Conservation (phyloP, 2,329 filamentous ascomycete genomes). For the Exserohilum rostratum region DNA sequence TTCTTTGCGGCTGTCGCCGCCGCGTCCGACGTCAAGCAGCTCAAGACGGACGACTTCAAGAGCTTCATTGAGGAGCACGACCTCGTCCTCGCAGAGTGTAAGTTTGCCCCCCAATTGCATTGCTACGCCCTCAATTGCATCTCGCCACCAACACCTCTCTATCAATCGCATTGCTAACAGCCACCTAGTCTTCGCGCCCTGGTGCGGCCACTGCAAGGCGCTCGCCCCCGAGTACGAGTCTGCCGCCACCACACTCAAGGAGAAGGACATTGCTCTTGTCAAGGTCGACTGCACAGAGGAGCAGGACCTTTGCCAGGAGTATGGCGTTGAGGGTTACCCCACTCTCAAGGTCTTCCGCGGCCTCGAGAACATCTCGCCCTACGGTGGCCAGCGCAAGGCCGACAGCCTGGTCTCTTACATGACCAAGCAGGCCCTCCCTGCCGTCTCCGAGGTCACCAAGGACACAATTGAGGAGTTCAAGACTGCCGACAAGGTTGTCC, state of each 20-base stretch:
- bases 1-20: constrained; percentile 64
- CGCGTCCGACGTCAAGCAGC: constrained; percentile 79
- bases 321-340: constrained; percentile 95
- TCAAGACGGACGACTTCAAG: constrained; percentile 86
- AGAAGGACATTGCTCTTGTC: constrained; percentile 82
- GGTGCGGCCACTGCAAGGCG: constrained; percentile 99
- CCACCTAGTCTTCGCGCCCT: constrained; percentile 82
- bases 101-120: constrained; percentile 40
- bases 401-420: constrained; percentile 82
- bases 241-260: constrained; percentile 81
- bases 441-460: constrained; percentile 81
- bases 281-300: constrained; percentile 97
- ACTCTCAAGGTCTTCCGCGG: constrained; percentile 99
- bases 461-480: constrained; percentile 95
- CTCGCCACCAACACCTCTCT: too few species aligned
- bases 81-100: constrained; percentile 93
- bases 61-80: constrained; percentile 85
- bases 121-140: too few species aligned
- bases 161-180: constrained; percentile 47
- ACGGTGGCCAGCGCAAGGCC: constrained; percentile 88
- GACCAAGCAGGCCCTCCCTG: constrained; percentile 95
- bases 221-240: constrained; percentile 92
- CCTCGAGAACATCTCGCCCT: constrained; percentile 77
- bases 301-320: constrained; percentile 84
- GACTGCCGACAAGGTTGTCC: constrained; percentile 93